Evolutionary conservation across 192 early-diverging fungal species (phyloP).

Genomic region (Backusella parvicylindrica): DNA sequence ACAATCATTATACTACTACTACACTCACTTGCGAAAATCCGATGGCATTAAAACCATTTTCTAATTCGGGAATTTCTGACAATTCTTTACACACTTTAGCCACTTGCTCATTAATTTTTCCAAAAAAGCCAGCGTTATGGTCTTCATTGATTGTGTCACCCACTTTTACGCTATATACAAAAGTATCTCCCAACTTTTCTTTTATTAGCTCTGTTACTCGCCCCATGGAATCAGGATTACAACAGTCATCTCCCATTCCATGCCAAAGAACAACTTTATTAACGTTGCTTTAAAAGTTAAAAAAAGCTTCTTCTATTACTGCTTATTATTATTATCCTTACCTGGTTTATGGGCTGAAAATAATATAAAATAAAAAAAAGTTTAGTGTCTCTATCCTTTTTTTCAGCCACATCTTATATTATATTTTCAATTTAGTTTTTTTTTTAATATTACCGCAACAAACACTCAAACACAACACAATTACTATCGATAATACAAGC

Average conservation of each 20-base stretch:
- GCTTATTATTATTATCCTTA: background rate
- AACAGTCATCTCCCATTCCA: conserved; percentile 87
- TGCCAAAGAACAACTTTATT: conserved; percentile 83
- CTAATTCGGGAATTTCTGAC: conserved; percentile 52
- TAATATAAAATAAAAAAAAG: background rate
- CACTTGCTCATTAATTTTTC: conserved; percentile 69
- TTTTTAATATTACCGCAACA: conserved; percentile 1
- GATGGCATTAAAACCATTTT: conserved; percentile 80
- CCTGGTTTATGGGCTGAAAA: conserved; percentile 15
- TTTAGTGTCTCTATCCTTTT: background rate
- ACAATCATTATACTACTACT: background rate
- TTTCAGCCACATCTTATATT: conserved; percentile 2
- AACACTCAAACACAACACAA: background rate
- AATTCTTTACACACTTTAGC: conserved; percentile 58
- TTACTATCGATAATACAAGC: background rate
- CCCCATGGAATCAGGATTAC: conserved; percentile 54
- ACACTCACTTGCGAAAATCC: conserved; percentile 81
- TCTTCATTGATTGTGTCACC: conserved; percentile 68
- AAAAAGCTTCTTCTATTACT: background rate
- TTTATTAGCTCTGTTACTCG: conserved; percentile 24
- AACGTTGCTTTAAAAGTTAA: too few species aligned
- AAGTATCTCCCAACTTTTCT: conserved; percentile 58
- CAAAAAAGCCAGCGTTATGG: conserved; percentile 82
- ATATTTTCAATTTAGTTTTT: background rate
- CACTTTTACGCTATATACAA: conserved; percentile 74